Evolutionary conservation across 345 rosid genomes (phyloP), one percentile per base, ranked within the genome.

Genomic region (Litchi chinensis): DNA sequence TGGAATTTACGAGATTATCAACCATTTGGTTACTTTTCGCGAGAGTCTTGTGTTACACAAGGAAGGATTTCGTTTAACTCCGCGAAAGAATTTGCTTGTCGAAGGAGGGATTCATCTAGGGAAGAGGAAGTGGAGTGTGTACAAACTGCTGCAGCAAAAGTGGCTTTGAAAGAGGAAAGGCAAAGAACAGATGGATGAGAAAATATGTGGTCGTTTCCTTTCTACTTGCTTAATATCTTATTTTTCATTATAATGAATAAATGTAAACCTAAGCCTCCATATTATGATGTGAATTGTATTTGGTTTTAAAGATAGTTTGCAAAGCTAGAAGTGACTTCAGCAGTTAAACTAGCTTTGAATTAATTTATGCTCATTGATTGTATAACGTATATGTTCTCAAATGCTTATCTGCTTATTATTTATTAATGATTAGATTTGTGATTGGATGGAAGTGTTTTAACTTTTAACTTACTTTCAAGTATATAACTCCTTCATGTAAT

Each of bases 111-210:
- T 54, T 8, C 32, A 9, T 37, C 39, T 57, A 19, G 52, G 66
- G 37, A 73, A 57, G 66, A 52, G 75, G 63, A 71, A 71, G 39
- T 19, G 76, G 50, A 73, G 52, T 57, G 50, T 28, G 8, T 71
- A 7, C 63, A 13, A 26, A 22, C 63, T 13, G 15, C 22, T 18
- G 44, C 64, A 71, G 15, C 37, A 32, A 41, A 52, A 28, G 8
- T 57, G 66, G 76, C 28, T 0, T 6, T 56, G 37, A 73, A 39
- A 57, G 2, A 3, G 10, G 28, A 48, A 48, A 1, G n/a, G 21
- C 39, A 6, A 26, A 32, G n/a, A 18, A 9, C n/a, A 52, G 5
- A 52, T 52, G 18, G 5, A 52, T 3, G 57, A 52, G 57, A 10
- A 10, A 11, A 52, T 52, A 10, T 41, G 18, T 52, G 57, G 18